These are phyloP conservation scores for Porogramme epimiltina DNA, from an alignment of 1,284 basidiomycete genomes.

Conservation along the genomic window DNA sequence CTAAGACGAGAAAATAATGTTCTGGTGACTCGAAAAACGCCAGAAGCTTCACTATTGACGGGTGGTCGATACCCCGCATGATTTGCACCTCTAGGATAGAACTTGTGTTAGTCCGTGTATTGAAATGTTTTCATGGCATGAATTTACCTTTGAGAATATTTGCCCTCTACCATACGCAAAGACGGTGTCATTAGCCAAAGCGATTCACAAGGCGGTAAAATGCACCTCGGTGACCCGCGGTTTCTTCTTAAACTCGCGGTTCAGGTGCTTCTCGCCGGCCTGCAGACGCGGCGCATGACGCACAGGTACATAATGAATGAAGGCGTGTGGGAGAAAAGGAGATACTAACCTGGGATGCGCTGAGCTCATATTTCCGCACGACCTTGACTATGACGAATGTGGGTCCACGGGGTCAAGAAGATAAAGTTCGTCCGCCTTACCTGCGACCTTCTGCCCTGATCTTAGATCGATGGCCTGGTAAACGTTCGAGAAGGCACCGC, in stretches of 20 bases:
- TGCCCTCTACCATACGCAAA: conserved; percentile 68
- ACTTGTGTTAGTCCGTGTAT: background rate
- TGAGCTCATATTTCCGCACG: conserved; percentile 96
- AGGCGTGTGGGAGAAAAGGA: conserved; percentile 28
- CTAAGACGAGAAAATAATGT: conserved; percentile 93
- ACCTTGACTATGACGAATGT: conserved; percentile 75
- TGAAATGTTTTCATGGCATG: conserved; percentile 1
- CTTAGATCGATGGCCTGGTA: conserved; percentile 89
- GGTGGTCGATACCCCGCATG: conserved; percentile 94
- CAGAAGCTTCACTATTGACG: conserved; percentile 86
- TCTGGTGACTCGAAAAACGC: conserved; percentile 92
- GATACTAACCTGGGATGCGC: conserved; percentile 88
- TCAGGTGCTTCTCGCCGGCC: conserved; percentile 91
- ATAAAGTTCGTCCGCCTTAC: conserved; percentile 43
- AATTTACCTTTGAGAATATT: conserved; percentile 91
- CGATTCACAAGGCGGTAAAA: conserved; percentile 28
- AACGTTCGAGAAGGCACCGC: conserved; percentile 98
- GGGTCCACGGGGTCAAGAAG: background rate
- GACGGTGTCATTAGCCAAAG: conserved; percentile 27
- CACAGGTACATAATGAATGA: conserved; percentile 28
- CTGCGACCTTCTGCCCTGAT: conserved; percentile 84
- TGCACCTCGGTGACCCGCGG: conserved; percentile 95
- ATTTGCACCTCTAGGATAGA: conserved; percentile 99
- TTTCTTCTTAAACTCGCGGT: conserved; percentile 92
- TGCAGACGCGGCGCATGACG: conserved; percentile 36